These are phyloP conservation scores for Niveomyces coronatus DNA, from an alignment of 2,329 filamentous ascomycete genomes.

Conservation along the genomic window DNA sequence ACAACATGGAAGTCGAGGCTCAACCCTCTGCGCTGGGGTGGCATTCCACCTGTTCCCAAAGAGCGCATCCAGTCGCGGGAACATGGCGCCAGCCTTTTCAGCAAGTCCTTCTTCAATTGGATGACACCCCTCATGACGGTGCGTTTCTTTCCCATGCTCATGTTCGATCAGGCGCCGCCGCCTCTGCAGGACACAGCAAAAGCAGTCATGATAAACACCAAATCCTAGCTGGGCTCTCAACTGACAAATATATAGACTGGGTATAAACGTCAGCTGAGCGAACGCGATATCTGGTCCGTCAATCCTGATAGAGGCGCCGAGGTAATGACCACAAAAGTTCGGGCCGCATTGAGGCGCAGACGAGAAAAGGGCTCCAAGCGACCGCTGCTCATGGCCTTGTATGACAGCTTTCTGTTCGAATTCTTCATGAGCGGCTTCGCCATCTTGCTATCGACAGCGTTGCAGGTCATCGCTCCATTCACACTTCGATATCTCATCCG, in stretches of 20 bases:
- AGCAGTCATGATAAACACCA: too few species aligned
- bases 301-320: slow-evolving; percentile 72
- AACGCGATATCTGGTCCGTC: slow-evolving; percentile 79
- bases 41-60: slow-evolving; percentile 43
- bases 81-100: slow-evolving; percentile 63
- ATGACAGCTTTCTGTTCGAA: slow-evolving; percentile 77
- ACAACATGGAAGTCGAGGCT: slow-evolving; percentile 52
- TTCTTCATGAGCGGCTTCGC: slow-evolving; percentile 78
- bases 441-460: slow-evolving; percentile 59
- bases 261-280: slow-evolving; percentile 73
- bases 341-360: slow-evolving; percentile 59
- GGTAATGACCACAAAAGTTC: slow-evolving; percentile 54
- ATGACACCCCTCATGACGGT: slow-evolving; percentile 78
- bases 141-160: slow-evolving; percentile 22
- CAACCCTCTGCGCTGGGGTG: slow-evolving; percentile 53
- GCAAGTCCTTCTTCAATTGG: slow-evolving; percentile 76
- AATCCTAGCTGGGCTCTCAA: too few species aligned
- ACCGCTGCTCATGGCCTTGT: slow-evolving; percentile 69
- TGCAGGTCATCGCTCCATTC: slow-evolving; percentile 78
- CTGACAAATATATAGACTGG: slow-evolving; percentile 45
- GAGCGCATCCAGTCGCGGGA: slow-evolving; percentile 52
- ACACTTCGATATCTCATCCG: slow-evolving; percentile 76
- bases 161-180: too few species aligned
- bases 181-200: too few species aligned
- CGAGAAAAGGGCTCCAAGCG: slow-evolving; percentile 57